A percentile compares a stretch with the other conserved stretches of the same genome.
These are phyloP conservation scores for Candida mesenterica DNA, from an alignment of 1,139 yeast species.

Conservation along the genomic window DNA sequence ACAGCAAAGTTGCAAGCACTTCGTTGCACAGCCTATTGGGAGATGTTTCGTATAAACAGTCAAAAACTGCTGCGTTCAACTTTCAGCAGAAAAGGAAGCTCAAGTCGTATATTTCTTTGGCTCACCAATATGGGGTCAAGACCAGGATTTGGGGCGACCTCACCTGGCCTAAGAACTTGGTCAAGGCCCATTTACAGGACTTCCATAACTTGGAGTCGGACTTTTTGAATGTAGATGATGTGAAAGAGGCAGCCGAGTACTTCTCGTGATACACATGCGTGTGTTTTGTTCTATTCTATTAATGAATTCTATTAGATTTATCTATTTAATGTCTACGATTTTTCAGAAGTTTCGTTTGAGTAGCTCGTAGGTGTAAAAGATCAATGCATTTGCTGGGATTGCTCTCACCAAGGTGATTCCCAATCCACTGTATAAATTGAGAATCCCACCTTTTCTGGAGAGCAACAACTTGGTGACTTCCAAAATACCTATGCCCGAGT, in stretches of 20 bases:
- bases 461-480: conserved; percentile 29
- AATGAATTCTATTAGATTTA: neutral
- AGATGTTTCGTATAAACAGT: conserved; percentile 15
- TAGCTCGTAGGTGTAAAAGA: conserved; percentile 76
- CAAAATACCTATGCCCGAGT: conserved; percentile 6
- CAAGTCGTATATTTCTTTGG: conserved; percentile 23
- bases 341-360: conserved; percentile 44
- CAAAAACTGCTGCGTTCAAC: conserved; percentile 19
- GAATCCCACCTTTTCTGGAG: conserved; percentile 50
- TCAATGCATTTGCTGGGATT: conserved; percentile 85
- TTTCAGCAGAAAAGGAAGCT: conserved; percentile 21
- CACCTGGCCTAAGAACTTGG: conserved; percentile 36
- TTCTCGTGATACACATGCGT: conserved; percentile 16
- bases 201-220: conserved; percentile 34
- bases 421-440: conserved; percentile 78
- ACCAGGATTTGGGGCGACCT: conserved; percentile 47
- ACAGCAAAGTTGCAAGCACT: conserved; percentile 37
- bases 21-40: conserved; percentile 34
- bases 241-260: conserved; percentile 23
- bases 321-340: neutral
- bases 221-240: conserved; percentile 41
- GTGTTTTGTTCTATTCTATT: too few relatives aligned
- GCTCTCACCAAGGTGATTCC: conserved; percentile 81
- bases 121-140: conserved; percentile 37
- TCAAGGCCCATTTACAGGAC: conserved; percentile 28